Conservation (phyloP, 2,329 filamentous ascomycete species). For the Cercospora nicotianae region DNA sequence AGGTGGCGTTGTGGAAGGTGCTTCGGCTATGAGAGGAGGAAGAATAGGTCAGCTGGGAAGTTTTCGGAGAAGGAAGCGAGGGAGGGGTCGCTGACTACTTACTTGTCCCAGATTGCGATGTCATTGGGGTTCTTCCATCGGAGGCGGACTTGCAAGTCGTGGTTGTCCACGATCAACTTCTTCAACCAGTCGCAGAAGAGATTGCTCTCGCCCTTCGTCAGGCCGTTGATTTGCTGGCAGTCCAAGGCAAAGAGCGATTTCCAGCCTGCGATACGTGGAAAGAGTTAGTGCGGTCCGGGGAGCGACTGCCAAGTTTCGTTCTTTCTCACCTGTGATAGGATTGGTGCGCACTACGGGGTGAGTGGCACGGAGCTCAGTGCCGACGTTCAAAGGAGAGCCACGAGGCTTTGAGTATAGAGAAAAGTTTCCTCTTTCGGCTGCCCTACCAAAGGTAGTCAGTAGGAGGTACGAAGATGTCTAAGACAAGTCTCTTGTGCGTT, state of each 20-base stretch:
- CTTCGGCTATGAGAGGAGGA: constrained; percentile 32
- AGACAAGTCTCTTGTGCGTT: too few relatives aligned
- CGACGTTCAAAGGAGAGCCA: constrained; percentile 29
- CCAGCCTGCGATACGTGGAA: constrained; percentile 46
- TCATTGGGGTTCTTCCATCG: constrained; percentile 52
- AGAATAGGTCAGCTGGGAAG: background rate
- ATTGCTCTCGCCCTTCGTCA: constrained; percentile 37
- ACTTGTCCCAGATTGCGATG: constrained; percentile 60
- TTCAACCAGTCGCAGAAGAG: constrained; percentile 27
- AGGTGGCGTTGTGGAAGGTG: constrained; percentile 61
- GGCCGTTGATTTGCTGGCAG: constrained; percentile 55
- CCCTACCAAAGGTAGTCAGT: background rate
- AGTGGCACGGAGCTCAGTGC: constrained; percentile 19
- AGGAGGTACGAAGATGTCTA: too few relatives aligned
- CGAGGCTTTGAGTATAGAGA: constrained; percentile 24
- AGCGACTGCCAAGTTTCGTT: background rate
- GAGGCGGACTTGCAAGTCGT: constrained; percentile 53
- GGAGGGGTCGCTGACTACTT: constrained; percentile 34
- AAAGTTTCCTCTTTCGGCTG: constrained; percentile 13
- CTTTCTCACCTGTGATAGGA: constrained; percentile 50
- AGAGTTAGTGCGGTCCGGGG: background rate
- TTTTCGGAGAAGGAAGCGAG: background rate
- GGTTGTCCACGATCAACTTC: constrained; percentile 48
- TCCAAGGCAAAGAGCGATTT: constrained; percentile 62
- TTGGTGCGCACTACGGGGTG: constrained; percentile 59